phyloP scores from a whole-genome alignment of 371 early-diverging fungal species.

The Mucor indicus region DNA sequence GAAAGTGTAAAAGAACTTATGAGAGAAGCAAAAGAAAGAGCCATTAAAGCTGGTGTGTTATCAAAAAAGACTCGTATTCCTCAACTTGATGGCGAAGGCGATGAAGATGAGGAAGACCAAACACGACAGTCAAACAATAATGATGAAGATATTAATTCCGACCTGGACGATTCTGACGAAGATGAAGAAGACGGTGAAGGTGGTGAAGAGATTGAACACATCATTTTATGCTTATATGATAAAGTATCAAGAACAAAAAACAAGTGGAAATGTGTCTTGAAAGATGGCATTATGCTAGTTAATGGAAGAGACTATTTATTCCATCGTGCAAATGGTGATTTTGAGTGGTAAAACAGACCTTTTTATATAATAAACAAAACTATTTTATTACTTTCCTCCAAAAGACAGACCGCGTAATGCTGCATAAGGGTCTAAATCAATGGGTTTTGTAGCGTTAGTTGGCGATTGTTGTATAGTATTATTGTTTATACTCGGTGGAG shows the following conservation, averaged over 20 bases:
- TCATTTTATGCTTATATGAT: conserved; percentile 94
- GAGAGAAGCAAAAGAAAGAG: conserved; percentile 34
- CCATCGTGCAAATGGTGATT: conserved; percentile 90
- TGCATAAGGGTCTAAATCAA: conserved; percentile 18
- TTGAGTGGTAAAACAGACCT: conserved; percentile 74
- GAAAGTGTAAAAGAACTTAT: conserved; percentile 35
- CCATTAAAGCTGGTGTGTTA: conserved; percentile 32
- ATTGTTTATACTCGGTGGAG: background rate
- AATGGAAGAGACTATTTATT: conserved; percentile 95
- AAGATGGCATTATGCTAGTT: conserved; percentile 92
- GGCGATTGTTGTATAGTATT: background rate
- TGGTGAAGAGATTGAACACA: conserved; percentile 76
- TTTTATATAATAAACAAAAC: background rate
- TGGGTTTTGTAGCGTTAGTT: background rate
- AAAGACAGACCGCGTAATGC: conserved; percentile 19
- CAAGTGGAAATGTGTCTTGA: conserved; percentile 95
- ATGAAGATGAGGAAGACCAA: conserved; percentile 20
- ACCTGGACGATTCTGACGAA: conserved; percentile 76
- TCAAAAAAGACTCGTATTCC: conserved; percentile 11
- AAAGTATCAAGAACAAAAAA: conserved; percentile 93
- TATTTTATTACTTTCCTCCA: background rate
- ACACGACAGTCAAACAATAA: background rate
- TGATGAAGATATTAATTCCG: conserved; percentile 82
- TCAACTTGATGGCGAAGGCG: conserved; percentile 58
- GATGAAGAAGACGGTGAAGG: conserved; percentile 77